Evolutionary conservation across 139 green algal genomes (phyloP).

Genomic region (Parachlorella kessleri): DNA sequence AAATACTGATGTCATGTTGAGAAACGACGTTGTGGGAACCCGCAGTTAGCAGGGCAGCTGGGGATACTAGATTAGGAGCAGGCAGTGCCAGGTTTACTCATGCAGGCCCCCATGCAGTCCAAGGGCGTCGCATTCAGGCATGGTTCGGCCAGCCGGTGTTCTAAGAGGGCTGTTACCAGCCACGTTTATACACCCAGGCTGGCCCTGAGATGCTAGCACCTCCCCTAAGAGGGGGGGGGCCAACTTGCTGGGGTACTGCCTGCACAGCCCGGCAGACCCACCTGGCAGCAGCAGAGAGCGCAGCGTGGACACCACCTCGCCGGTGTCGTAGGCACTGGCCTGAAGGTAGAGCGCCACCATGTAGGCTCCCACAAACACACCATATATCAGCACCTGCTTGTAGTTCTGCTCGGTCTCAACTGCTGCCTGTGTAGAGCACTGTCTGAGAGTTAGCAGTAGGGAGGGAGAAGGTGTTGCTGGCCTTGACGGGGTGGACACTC

Average conservation of each 20-base stretch:
- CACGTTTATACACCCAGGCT: neutral
- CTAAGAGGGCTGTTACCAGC: neutral
- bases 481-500: too few relatives aligned
- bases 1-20: too few relatives aligned
- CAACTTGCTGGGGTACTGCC: neutral
- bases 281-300: conserved; percentile 67
- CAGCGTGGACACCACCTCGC: conserved; percentile 72
- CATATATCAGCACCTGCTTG: conserved; percentile 66
- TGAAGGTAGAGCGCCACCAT: conserved; percentile 76
- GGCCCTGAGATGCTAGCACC: neutral
- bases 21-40: too few relatives aligned
- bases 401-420: conserved; percentile 71
- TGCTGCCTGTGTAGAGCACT: conserved; percentile 42
- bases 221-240: neutral
- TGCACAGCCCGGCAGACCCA: neutral
- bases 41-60: too few relatives aligned
- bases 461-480: too few relatives aligned
- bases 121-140: too few relatives aligned
- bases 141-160: too few relatives aligned
- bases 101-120: too few relatives aligned
- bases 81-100: too few relatives aligned
- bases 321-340: conserved; percentile 63
- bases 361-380: conserved; percentile 70
- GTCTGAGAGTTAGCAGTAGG: conserved; percentile 10
- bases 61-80: too few relatives aligned